Base-by-base conservation (phyloP, 192 early-diverging fungal species). In the Rhizoclosmatium globosum region DNA sequence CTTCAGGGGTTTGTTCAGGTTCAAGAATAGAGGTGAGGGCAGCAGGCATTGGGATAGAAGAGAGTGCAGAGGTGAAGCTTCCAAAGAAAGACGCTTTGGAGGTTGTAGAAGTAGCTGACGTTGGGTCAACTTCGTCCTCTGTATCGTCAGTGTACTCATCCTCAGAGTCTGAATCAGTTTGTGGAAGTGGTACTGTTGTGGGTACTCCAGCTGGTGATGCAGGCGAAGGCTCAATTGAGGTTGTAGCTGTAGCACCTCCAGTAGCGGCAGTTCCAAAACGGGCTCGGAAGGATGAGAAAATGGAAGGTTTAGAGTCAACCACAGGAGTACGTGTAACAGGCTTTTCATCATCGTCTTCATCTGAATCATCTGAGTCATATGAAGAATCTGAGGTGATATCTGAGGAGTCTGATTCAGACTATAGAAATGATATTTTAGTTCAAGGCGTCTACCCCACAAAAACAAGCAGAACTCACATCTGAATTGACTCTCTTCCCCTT, bases 1-100 rank as follows among this genome's bases (percentile, higher is more conserved):
- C 47, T 56, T 71, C 69, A 41, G 72, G 72, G 7, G 72, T 64
- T 44, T 42, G 41, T 11, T 74, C 72, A 31, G 72, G 58, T 45
- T 60, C 72, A 11, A 74, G 57, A 45, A 74, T 64, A 11, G 70
- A 72, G 15, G 70, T 72, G 17, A 72, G 56, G 3, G 70, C 47
- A 0, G 31, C 31, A 31, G 31, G 31, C 31, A 31, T 31, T 31
- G 31, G 31, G 31, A 31, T 31, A 3, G 71, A n/a, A 2, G 71
- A 19, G n/a, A 72, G 19, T 53, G 17, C 43, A 15, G 15, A 19
- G 19, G 60, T 31, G 9, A 62, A 21, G 9, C 11, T 62, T 21
- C 60, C 60, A 9, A 62, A 23, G 60, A 62, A 62, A 7, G 60
- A 62, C 7, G 38, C 21, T 62, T 7, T 19, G 6, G 60, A 19